phyloP scores from a whole-genome alignment of 441 rosid genomes.

The Erysimum pusillum region DNA sequence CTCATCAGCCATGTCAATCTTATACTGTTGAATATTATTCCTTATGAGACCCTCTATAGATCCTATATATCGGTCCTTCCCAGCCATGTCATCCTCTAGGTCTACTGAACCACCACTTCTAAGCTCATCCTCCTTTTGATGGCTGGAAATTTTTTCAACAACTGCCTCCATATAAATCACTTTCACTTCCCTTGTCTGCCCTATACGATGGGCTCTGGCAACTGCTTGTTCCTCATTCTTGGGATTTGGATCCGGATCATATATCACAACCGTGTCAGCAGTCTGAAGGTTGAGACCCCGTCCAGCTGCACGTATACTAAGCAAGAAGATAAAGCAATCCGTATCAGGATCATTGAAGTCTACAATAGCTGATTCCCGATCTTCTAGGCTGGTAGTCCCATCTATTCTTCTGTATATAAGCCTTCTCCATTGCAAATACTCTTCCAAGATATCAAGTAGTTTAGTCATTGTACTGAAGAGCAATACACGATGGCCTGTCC shows the following conservation, averaged over 20 bases:
- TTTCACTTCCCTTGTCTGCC: conserved; percentile 97
- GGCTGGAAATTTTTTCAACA: conserved; percentile 89
- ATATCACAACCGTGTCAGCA: conserved; percentile 97
- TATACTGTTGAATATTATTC: conserved; percentile 98
- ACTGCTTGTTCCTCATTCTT: conserved; percentile 99
- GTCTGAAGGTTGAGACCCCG: conserved; percentile 99
- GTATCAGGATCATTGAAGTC: conserved; percentile 91
- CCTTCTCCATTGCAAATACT: conserved; percentile 94
- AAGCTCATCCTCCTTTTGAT: conserved; percentile 95
- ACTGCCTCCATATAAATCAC: conserved; percentile 99
- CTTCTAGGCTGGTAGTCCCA: conserved; percentile 99
- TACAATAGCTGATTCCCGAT: conserved; percentile 99
- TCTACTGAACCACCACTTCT: conserved; percentile 88
- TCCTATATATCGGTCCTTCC: conserved; percentile 97
- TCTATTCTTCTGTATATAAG: conserved; percentile 96
- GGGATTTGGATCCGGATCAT: conserved; percentile 99
- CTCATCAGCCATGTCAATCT: conserved; percentile 99
- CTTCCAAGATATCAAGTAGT: conserved; percentile 98
- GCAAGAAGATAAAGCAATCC: conserved; percentile 95
- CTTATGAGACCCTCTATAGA: conserved; percentile 99
- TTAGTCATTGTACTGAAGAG: conserved; percentile 99
- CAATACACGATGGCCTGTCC: conserved; percentile 95
- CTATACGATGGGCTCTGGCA: conserved; percentile 99
- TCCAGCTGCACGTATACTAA: conserved; percentile 99
- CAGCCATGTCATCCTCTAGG: conserved; percentile 97